Evolutionary conservation across 2,329 filamentous ascomycete species (phyloP).

Genomic region (Xylariaceae sp.): DNA sequence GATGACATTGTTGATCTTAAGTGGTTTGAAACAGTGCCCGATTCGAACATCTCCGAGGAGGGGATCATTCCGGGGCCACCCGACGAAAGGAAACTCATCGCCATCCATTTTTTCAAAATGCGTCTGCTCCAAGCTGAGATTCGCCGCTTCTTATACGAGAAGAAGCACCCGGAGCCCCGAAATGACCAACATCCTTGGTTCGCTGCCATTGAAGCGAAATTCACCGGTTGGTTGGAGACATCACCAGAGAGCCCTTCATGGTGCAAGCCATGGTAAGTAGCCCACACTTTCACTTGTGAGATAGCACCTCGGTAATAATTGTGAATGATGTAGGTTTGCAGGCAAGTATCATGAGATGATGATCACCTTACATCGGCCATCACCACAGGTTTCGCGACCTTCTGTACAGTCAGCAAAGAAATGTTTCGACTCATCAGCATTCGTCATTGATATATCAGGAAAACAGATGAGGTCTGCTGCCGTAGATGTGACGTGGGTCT

Average conservation of each 20-base stretch:
- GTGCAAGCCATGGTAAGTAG: constrained; percentile 72
- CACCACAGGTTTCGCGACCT: constrained; percentile 85
- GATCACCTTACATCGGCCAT: constrained; percentile 82
- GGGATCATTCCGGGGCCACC: constrained; percentile 70
- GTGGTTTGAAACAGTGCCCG: constrained; percentile 79
- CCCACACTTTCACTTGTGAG: not conserved
- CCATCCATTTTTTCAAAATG: constrained; percentile 94
- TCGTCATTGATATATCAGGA: constrained; percentile 76
- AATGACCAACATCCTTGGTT: constrained; percentile 88
- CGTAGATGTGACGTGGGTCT: constrained; percentile 91
- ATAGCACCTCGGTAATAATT: not conserved
- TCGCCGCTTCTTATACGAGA: constrained; percentile 77
- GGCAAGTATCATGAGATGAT: constrained; percentile 81
- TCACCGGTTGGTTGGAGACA: constrained; percentile 74
- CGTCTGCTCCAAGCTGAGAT: constrained; percentile 84
- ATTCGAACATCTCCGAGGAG: constrained; percentile 73
- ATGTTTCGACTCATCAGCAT: constrained; percentile 79
- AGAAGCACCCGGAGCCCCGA: constrained; percentile 70
- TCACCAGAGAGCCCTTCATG: constrained; percentile 68
- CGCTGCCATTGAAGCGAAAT: constrained; percentile 68
- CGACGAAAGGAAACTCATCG: constrained; percentile 79
- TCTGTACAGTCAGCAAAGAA: constrained; percentile 71
- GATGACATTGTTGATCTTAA: constrained; percentile 80
- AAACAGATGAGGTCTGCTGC: constrained; percentile 72
- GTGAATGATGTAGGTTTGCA: constrained; percentile 49